Evolutionary conservation across 2,329 filamentous ascomycete species (phyloP).

Genomic region (Cordyceps militaris): DNA sequence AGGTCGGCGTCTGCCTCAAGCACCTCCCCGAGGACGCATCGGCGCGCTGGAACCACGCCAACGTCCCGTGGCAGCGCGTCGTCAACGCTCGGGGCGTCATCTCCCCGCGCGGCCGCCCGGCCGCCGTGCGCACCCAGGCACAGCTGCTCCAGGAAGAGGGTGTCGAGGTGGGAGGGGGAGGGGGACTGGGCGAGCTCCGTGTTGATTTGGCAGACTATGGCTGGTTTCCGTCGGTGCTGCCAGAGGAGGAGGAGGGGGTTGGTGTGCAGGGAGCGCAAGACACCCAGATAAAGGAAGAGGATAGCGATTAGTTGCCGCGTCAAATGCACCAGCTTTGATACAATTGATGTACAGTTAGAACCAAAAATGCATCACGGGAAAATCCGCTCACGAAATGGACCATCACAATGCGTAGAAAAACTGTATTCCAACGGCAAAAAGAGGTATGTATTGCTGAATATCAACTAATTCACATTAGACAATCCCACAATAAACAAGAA

Average conservation of each 20-base stretch:
- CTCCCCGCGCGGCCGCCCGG: conserved; percentile 59
- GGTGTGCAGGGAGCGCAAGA: not conserved
- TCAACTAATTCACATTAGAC: conserved; percentile 9
- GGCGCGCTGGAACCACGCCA: conserved; percentile 59
- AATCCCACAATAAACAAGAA: conserved; percentile 16
- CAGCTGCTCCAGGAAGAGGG: conserved; percentile 44
- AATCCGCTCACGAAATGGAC: no score
- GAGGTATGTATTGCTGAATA: conserved; percentile 2
- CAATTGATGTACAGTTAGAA: no score
- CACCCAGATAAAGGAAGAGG: not conserved
- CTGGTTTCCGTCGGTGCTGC: conserved; percentile 48
- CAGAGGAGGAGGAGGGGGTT: conserved; percentile 16
- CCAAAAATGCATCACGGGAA: no score
- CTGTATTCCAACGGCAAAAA: not conserved
- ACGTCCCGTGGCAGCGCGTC: conserved; percentile 91
- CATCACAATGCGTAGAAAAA: no score
- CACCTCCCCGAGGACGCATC: conserved; percentile 55
- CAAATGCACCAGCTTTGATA: no score
- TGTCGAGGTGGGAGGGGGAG: conserved; percentile 36
- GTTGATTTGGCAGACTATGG: conserved; percentile 46
- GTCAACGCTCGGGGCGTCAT: conserved; percentile 83
- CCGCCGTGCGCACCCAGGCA: conserved; percentile 44
- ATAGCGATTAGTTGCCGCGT: no score
- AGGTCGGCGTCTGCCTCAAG: conserved; percentile 87
- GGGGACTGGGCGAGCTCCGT: conserved; percentile 43